These are phyloP conservation scores for Beauveria rudraprayagi DNA, from an alignment of 2,329 filamentous ascomycete genomes.

Conservation along the genomic window DNA sequence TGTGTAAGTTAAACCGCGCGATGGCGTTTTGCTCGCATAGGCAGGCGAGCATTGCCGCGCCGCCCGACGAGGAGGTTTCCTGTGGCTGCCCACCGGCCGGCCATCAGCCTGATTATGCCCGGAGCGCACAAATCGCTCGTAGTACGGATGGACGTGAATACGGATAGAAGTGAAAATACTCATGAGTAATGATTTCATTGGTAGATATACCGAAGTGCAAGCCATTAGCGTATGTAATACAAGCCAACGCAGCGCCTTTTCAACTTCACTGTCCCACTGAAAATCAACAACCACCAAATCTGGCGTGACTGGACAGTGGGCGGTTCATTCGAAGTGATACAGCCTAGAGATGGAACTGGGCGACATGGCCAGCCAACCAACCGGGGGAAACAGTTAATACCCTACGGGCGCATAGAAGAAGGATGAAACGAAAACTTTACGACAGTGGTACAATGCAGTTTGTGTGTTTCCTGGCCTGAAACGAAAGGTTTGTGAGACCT, in stretches of 20 bases:
- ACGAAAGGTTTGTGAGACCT: neutral
- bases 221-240: neutral
- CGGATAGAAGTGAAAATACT: too few species aligned
- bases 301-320: neutral
- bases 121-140: too few species aligned
- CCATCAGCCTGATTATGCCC: too few species aligned
- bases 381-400: neutral
- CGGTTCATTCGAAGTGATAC: neutral
- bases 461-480: constrained; percentile 5
- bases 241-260: neutral
- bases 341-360: neutral
- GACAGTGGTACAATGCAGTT: neutral
- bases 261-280: neutral
- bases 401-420: neutral
- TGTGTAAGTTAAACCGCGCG: too few species aligned
- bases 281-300: neutral
- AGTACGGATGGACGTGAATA: too few species aligned
- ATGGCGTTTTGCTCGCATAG: too few species aligned
- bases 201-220: too few species aligned
- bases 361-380: neutral
- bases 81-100: too few species aligned
- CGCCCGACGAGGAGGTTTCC: too few species aligned
- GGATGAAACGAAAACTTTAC: neutral
- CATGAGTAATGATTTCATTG: too few species aligned
- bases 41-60: too few species aligned